Conservation (phyloP, 2,329 filamentous ascomycete species). For the Leptoxyphium fumago region DNA sequence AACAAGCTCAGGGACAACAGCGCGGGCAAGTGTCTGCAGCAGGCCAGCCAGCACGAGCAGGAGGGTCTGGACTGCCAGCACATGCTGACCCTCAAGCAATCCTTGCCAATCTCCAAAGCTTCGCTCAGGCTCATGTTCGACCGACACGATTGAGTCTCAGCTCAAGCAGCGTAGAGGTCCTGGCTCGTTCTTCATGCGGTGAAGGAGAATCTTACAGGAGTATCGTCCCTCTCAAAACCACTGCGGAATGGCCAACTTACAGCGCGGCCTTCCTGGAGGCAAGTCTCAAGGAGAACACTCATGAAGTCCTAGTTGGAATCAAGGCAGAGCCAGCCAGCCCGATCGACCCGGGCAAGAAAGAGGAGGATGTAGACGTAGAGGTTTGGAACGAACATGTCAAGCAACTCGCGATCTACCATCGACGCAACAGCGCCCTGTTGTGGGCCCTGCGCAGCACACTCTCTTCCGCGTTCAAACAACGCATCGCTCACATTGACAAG, state of each 20-base stretch:
- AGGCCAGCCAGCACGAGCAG: neutral
- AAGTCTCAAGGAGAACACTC: conserved; percentile 17
- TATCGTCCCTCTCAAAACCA: conserved; percentile 6
- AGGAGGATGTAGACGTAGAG: conserved; percentile 11
- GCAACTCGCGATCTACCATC: conserved; percentile 18
- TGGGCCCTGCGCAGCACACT: conserved; percentile 11
- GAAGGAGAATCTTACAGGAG: conserved; percentile 16
- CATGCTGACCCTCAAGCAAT: conserved; percentile 5
- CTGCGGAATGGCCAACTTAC: conserved; percentile 14
- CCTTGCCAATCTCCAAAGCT: conserved; percentile 9
- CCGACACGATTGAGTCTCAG: conserved; percentile 12
- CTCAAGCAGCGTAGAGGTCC: conserved; percentile 15
- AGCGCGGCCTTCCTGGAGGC: conserved; percentile 15
- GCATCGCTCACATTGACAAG: conserved; percentile 9
- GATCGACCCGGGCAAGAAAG: conserved; percentile 1
- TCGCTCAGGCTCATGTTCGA: conserved; percentile 14
- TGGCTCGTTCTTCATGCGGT: conserved; percentile 16
- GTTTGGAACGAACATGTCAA: conserved; percentile 21
- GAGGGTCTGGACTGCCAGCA: neutral
- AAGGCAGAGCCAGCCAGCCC: conserved; percentile 16
- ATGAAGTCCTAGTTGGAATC: conserved; percentile 13
- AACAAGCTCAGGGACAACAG: neutral
- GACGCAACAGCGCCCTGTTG: conserved; percentile 16
- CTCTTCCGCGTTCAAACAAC: conserved; percentile 11
- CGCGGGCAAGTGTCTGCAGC: neutral